A percentile compares a stretch with the other conserved stretches of the same genome.
phyloP scores from a whole-genome alignment of 495 filamentous ascomycete genomes.

The Rhypophila decipiens region DNA sequence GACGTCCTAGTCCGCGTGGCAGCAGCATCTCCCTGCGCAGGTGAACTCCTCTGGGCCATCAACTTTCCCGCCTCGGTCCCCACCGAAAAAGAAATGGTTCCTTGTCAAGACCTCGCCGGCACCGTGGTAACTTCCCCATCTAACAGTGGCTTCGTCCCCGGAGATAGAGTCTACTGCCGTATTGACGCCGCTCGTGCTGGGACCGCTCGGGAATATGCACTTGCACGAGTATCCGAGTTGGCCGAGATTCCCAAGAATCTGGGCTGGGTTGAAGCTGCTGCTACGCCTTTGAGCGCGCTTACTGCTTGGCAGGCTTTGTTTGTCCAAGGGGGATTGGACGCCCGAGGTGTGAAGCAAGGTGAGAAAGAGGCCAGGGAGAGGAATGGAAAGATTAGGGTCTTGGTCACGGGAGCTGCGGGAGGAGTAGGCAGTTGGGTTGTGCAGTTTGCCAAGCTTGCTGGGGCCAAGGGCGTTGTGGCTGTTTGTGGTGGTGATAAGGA shows the following conservation, averaged over 20 bases:
- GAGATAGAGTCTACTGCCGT: constrained; percentile 56
- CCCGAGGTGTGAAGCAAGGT: constrained; percentile 14
- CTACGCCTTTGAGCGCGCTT: constrained; percentile 51
- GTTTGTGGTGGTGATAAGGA: constrained; percentile 54
- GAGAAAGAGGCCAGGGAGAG: constrained; percentile 37
- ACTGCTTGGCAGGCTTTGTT: constrained; percentile 60
- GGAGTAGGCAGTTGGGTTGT: constrained; percentile 52
- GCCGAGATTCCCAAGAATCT: constrained; percentile 47
- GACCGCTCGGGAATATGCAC: constrained; percentile 50
- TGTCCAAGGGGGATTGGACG: constrained; percentile 25
- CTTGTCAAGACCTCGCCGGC: constrained; percentile 49
- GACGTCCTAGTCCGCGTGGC: constrained; percentile 57
- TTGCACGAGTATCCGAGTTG: constrained; percentile 24
- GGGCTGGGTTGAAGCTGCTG: constrained; percentile 45
- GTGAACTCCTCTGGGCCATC: constrained; percentile 45
- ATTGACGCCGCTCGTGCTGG: constrained; percentile 42
- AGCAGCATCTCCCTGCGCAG: constrained; percentile 49
- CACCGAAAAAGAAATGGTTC: constrained; percentile 39
- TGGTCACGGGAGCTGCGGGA: constrained; percentile 62
- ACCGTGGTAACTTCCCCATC: constrained; percentile 34
- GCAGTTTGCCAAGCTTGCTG: constrained; percentile 47
- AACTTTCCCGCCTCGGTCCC: constrained; percentile 36
- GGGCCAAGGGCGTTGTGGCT: constrained; percentile 50
- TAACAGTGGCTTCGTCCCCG: constrained; percentile 44
- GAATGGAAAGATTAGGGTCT: constrained; percentile 49